Base-by-base conservation (phyloP, 768 basidiomycete species). In the Ramaria rubella region DNA sequence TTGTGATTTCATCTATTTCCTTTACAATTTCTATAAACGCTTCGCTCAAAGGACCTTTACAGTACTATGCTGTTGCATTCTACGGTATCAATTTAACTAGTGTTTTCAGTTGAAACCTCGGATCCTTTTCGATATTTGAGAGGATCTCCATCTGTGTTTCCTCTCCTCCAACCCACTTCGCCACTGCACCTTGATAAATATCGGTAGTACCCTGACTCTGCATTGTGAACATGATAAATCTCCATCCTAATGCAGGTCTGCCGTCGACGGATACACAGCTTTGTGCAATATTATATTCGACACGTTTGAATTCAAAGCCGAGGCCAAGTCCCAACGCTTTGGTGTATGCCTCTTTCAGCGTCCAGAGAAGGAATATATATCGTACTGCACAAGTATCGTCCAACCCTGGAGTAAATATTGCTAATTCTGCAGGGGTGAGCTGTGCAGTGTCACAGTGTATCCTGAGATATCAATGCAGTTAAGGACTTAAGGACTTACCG, bases 311-410 rank as follows among this genome's bases (percentile, higher is more conserved):
- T 62, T 92, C 86, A 65, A 91, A 91, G 1, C 89, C 85, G 14
- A 94, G 78, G 0, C 91, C 91, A 31, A 86, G 66, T 0, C 92
- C 92, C 31, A 93, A 76, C 2, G 90, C 88, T 70, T 94, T 94
- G 5, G 88, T 90, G 68, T 92, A 93, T 3, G 92, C 90, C 68
- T 94, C 91, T 70, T 94, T 94, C 66, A 90, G 70, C 6, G 92
- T 92, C 91, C 91, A 94, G 60, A 90, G 80, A 77, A 85, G 85
- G 64, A 86, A 90, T 67, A 93, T 24, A 29, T 49, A 48, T 36
- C 27, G 21, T 43, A 36, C 43, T 34, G 24, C 43, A 9, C 15
- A 12, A 1, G 27, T 27, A 30, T 9, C 14, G 23, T 49, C 36
- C 42, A 45, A n/a, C 27, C 27, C 46, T n/a, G 55, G 21, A 9